Evolutionary conservation across 1,284 basidiomycete species (phyloP), one percentile per base, ranked within the genome.

Genomic region (Pascua guehoae): DNA sequence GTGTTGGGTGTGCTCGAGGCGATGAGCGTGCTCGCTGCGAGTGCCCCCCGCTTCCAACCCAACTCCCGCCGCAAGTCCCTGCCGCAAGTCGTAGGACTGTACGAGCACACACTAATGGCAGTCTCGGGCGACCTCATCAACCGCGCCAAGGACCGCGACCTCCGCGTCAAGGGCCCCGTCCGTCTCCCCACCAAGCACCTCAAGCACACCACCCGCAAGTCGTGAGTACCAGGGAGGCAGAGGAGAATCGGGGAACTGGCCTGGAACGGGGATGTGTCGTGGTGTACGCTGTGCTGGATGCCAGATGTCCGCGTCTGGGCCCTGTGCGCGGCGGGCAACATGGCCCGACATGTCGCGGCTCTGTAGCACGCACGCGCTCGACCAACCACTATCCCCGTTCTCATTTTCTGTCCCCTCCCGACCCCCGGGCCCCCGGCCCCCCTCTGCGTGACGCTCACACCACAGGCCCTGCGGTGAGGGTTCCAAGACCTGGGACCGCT

Each of bases 401-500:
- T n/a, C n/a, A n/a, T n/a, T n/a, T n/a, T n/a, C n/a, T n/a, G n/a
- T n/a, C n/a, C n/a, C n/a, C n/a, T n/a, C n/a, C n/a, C n/a, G n/a
- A n/a, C n/a, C n/a, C n/a, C n/a, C n/a, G n/a, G n/a, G n/a, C n/a
- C n/a, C n/a, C n/a, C n/a, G n/a, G n/a, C n/a, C n/a, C 11, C 40
- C 18, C 10, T 48, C 37, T n/a, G n/a, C n/a, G 47, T 9, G 46
- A 9, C 17, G 41, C 52, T 53, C 10, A 53, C 48, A 24, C 39
- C 16, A n/a, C 72, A 94, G 90, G 89, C 77, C 94, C 81, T 96
- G 96, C 79, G 96, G 96, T 94, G 96, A 98, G 82, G 96, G 96
- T 85, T 95, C 91, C 75, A 98, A 99, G 88, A 99, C 96, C 77
- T 99, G 96, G 96, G 96, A 98, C 81, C 88, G 91, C 74, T 98